Conservation (phyloP, 495 filamentous ascomycete species). For the Sordaria brevicollis region DNA sequence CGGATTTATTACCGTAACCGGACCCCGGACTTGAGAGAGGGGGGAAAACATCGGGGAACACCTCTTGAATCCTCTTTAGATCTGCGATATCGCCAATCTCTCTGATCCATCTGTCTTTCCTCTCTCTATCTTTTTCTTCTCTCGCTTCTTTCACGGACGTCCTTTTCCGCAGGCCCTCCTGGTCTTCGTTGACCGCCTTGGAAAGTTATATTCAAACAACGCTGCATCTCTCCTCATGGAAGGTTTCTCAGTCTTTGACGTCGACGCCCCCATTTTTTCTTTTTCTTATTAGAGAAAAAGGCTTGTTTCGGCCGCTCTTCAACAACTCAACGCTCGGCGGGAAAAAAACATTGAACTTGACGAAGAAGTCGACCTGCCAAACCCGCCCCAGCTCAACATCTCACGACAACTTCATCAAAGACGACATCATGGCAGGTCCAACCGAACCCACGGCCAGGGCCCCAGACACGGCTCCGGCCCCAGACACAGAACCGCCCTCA, state of each 20-base stretch:
- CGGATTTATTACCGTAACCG: background rate
- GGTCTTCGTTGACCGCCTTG: background rate
- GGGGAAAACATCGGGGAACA: no score
- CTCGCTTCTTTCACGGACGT: no score
- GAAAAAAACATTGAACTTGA: background rate
- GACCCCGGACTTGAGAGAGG: background rate
- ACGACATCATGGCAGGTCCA: background rate
- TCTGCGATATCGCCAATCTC: background rate
- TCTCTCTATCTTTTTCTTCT: background rate
- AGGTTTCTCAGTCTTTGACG: background rate
- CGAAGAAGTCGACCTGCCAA: background rate
- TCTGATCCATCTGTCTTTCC: background rate
- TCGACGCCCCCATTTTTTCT: background rate
- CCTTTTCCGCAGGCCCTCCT: background rate
- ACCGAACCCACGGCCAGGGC: background rate
- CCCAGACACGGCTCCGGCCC: background rate
- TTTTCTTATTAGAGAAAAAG: background rate
- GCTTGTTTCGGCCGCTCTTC: background rate
- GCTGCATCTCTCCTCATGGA: background rate
- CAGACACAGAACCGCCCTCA: background rate
- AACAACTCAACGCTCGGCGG: background rate
- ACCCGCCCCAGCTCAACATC: background rate
- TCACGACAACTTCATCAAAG: background rate
- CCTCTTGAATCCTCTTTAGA: background rate
- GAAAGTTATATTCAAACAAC: background rate